These are phyloP conservation scores for Byssochlamys sp. DNA, from an alignment of 2,329 filamentous ascomycete genomes.

Conservation along the genomic window DNA sequence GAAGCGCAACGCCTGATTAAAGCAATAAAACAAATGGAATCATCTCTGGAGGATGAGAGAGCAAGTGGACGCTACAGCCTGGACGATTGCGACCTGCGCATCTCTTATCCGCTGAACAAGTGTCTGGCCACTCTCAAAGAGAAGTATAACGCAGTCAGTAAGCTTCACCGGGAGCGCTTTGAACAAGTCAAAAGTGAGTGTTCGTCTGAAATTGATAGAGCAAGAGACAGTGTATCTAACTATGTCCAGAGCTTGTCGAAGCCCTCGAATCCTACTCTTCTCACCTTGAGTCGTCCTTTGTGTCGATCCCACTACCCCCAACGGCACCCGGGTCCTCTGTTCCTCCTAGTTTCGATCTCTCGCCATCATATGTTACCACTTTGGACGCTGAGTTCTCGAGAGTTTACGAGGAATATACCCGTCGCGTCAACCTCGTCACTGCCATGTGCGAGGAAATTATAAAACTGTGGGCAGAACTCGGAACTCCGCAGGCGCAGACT, in stretches of 20 bases:
- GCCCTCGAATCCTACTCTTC: constrained; percentile 93
- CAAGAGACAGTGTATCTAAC: constrained; percentile 14
- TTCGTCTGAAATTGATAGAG: not conserved
- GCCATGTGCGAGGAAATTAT: constrained; percentile 74
- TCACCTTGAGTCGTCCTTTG: constrained; percentile 81
- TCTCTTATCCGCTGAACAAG: constrained; percentile 72
- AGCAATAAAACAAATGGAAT: constrained; percentile 85
- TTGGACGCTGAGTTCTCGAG: constrained; percentile 86
- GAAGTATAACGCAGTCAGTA: constrained; percentile 70
- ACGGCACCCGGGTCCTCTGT: constrained; percentile 66
- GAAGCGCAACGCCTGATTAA: constrained; percentile 79
- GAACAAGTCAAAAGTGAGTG: constrained; percentile 85
- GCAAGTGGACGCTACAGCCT: constrained; percentile 53
- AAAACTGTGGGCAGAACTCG: constrained; percentile 88
- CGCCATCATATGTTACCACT: constrained; percentile 71
- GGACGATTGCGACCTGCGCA: constrained; percentile 58
- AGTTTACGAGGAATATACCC: constrained; percentile 92
- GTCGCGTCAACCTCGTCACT: constrained; percentile 66
- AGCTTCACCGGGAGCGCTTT: constrained; percentile 79
- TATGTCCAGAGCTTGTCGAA: constrained; percentile 68
- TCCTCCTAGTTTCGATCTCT: constrained; percentile 82
- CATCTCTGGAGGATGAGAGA: constrained; percentile 69
- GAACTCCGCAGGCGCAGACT: constrained; percentile 85
- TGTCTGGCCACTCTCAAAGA: constrained; percentile 77
- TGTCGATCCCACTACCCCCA: constrained; percentile 75